Evolutionary conservation across 2,329 filamentous ascomycete genomes (phyloP), one percentile per base, ranked within the genome.

Genomic region (Cladosporium oxysporum): DNA sequence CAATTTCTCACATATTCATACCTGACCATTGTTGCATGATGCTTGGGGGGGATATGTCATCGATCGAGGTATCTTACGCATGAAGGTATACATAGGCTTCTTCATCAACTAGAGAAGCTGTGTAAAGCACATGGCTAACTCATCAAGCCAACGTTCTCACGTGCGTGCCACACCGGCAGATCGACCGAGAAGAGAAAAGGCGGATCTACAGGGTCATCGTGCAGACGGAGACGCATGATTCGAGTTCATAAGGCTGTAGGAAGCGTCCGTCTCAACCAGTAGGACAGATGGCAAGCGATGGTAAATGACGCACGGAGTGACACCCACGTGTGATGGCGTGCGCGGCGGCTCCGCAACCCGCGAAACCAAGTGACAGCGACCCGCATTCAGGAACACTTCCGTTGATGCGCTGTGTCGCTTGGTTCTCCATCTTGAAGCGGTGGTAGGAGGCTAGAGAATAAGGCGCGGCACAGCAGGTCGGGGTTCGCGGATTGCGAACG

Each of bases 381-480:
- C 61, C 61, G 50, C 50, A 63, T 57, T 57, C 26, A 63, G 61
- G 61, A 63, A 63, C 16, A 63, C 35, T 28, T n/a, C 61, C 61
- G 60, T 55, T 23, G 41, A 23, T 47, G 41, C 41, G 41, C 41
- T 47, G n/a, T 47, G n/a, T 21, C n/a, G 8, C 41, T 21, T 47
- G 41, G 41, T 21, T 8, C 8, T 12, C 41, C 41, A 21, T 47
- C 41, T 21, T 37, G 28, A 26, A 62, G 28, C 47, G 41, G 33
- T 33, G 33, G 21, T 14, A 58, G 14, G 21, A 41, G 18, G 23
- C 55, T 58, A 58, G 55, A 58, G 14, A 11, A 33, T 37, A 47
- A 62, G 41, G 41, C 18, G 41, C 58, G 58, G 41, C 35, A 35
- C 18, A 28, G 3, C 18, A 18, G 47, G 29, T 62, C 59, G 59